A percentile compares a stretch with the other conserved stretches of the same genome.
Conservation (phyloP, 768 basidiomycete species). For the Rhizopogon vinicolor region DNA sequence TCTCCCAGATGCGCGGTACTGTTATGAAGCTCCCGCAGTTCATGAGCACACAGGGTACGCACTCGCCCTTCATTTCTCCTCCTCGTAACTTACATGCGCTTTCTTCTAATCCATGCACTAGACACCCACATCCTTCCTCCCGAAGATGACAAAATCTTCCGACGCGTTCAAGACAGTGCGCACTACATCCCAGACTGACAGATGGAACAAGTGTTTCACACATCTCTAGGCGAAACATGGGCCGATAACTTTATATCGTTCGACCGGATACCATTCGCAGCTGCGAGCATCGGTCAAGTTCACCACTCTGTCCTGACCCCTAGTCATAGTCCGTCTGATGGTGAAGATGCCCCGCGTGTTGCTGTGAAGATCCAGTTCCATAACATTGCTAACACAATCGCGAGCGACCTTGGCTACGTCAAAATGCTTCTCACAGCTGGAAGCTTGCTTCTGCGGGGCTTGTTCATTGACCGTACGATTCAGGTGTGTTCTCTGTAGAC, state of each 20-base stretch:
- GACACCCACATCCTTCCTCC: conserved; percentile 92
- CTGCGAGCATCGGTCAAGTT: conserved; percentile 94
- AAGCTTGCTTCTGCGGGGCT: too few relatives aligned
- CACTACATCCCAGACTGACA: conserved; percentile 99
- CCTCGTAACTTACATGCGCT: background rate
- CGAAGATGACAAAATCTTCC: conserved; percentile 83
- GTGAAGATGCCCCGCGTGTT: too few relatives aligned
- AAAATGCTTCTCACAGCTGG: too few relatives aligned
- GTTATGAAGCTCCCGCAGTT: conserved; percentile 97
- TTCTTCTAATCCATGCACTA: conserved; percentile 26
- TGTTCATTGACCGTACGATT: too few relatives aligned
- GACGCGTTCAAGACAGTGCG: conserved; percentile 89
- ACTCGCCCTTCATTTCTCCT: background rate
- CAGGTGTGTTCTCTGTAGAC: too few relatives aligned
- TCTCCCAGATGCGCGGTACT: conserved; percentile 95
- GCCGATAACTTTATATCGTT: conserved; percentile 66
- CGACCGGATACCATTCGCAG: conserved; percentile 85
- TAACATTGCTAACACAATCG: too few relatives aligned
- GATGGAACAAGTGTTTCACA: conserved; percentile 81
- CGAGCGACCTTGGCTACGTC: too few relatives aligned
- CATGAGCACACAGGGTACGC: conserved; percentile 87
- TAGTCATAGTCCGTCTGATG: conserved; percentile 47
- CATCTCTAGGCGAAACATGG: conserved; percentile 80
- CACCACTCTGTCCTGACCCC: conserved; percentile 67
- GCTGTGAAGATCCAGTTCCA: too few relatives aligned